A percentile compares a stretch with the other conserved stretches of the same genome.
These are phyloP conservation scores for Neurospora hispaniola DNA, from an alignment of 495 filamentous ascomycete genomes.

Conservation along the genomic window DNA sequence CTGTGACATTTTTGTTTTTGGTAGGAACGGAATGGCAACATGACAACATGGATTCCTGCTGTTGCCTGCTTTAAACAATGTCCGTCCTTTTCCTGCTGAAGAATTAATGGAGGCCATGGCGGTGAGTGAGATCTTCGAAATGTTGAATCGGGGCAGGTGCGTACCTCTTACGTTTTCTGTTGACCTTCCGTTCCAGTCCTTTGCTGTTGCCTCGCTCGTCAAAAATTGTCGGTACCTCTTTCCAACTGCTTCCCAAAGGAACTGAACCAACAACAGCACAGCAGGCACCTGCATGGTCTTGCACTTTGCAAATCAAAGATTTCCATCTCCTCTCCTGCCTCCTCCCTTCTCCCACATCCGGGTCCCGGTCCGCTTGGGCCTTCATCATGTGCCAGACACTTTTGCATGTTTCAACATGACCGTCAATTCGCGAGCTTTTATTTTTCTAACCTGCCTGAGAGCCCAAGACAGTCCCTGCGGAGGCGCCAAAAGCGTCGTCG, in stretches of 20 bases:
- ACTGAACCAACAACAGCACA: background rate
- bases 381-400: background rate
- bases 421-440: too few relatives aligned
- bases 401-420: background rate
- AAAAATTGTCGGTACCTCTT: background rate
- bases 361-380: background rate
- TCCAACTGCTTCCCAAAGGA: background rate
- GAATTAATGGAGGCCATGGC: background rate
- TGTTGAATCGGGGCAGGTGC: background rate
- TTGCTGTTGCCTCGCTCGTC: background rate
- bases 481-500: background rate
- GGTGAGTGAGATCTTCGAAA: background rate
- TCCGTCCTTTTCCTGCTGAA: background rate
- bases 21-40: background rate
- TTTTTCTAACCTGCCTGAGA: background rate
- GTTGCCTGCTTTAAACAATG: background rate
- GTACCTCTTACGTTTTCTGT: background rate
- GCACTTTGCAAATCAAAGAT: background rate
- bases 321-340: background rate
- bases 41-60: background rate
- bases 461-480: background rate
- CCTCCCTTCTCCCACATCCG: background rate
- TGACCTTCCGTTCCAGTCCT: background rate
- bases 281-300: background rate
- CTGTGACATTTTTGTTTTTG: background rate